These are phyloP conservation scores for Taphrina populina DNA, from an alignment of 1,139 yeast species.

Conservation along the genomic window DNA sequence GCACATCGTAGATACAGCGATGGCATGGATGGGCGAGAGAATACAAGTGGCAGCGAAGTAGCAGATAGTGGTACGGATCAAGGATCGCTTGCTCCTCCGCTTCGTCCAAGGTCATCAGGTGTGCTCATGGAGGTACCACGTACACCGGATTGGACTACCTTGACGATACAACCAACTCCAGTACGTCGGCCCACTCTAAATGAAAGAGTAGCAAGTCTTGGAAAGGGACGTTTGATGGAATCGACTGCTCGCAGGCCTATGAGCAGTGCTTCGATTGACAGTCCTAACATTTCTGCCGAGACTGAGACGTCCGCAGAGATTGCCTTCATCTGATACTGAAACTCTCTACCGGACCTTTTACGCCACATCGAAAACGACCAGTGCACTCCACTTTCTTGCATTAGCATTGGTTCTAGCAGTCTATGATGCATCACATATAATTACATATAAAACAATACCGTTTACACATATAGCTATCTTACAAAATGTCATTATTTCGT, in stretches of 20 bases:
- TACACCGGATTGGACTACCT: conserved; percentile 28
- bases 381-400: too few relatives aligned
- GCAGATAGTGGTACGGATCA: not conserved
- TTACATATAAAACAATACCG: too few relatives aligned
- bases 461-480: too few relatives aligned
- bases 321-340: conserved; percentile 26
- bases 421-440: too few relatives aligned
- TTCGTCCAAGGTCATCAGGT: conserved; percentile 13
- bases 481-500: too few relatives aligned
- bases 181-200: conserved; percentile 29
- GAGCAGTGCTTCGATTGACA: conserved; percentile 28
- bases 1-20: not conserved
- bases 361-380: too few relatives aligned
- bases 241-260: conserved; percentile 26
- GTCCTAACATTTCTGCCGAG: conserved; percentile 15
- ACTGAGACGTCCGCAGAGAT: conserved; percentile 26
- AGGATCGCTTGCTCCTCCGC: not conserved
- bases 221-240: conserved; percentile 20
- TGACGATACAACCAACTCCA: conserved; percentile 3
- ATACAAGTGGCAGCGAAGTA: not conserved
- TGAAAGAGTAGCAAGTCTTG: conserved; percentile 20
- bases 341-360: too few relatives aligned
- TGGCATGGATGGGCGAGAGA: conserved; percentile 5
- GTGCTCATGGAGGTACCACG: conserved; percentile 19
- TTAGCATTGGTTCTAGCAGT: too few relatives aligned